Percentiles rank a stretch among this genome's conserved stretches.
Conservation (phyloP, 2,329 filamentous ascomycete genomes). For the Chaetomiaceae sp. region DNA sequence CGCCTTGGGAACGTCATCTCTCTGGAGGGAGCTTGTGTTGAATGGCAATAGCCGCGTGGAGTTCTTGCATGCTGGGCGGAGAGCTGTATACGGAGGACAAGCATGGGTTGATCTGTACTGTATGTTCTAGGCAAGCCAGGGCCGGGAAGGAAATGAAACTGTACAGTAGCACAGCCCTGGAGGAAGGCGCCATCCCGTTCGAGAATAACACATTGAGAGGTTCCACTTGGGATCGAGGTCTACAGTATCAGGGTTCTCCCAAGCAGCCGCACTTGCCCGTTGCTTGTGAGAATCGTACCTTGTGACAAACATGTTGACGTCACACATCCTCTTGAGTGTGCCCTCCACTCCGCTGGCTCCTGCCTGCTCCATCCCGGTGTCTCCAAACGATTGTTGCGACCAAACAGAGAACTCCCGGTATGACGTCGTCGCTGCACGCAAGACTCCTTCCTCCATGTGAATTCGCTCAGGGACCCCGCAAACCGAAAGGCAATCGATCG, state of each 20-base stretch:
- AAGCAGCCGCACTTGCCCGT: neutral
- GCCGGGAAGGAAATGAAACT: too few species aligned
- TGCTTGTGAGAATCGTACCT: neutral
- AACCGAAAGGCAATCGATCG: neutral
- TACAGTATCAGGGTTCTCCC: neutral
- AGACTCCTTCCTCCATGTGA: neutral
- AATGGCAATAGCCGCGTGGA: too few species aligned
- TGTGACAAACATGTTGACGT: neutral
- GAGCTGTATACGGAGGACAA: too few species aligned
- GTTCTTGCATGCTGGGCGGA: too few species aligned
- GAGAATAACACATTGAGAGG: too few species aligned
- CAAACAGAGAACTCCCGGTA: neutral
- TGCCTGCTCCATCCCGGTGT: neutral
- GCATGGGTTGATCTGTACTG: too few species aligned
- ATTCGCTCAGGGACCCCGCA: neutral
- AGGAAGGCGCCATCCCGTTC: too few species aligned
- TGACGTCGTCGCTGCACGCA: neutral
- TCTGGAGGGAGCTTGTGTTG: too few species aligned
- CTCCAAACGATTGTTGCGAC: neutral
- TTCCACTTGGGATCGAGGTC: too few species aligned
- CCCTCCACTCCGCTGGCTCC: neutral
- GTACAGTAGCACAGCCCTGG: too few species aligned
- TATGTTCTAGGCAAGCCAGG: too few species aligned
- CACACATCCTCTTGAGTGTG: neutral
- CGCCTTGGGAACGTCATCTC: too few species aligned